Evolutionary conservation across 352 stramenopile genomes (phyloP).

Genomic region (Pythium periplocum): DNA sequence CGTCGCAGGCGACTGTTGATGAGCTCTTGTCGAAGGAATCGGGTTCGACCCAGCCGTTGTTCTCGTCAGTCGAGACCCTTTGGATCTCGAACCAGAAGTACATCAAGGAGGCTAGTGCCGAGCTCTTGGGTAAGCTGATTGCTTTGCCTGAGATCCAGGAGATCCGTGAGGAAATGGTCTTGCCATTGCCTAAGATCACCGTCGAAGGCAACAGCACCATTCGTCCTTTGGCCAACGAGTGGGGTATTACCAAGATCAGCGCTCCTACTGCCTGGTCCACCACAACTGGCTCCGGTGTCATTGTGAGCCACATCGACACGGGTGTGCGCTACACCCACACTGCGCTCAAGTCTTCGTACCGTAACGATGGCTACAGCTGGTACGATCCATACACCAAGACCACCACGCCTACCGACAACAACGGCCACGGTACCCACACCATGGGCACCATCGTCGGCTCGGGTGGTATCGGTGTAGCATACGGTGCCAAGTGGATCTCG

Average conservation of each 20-base stretch:
- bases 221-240: conserved; percentile 10
- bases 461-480: conserved; percentile 30
- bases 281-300: conserved; percentile 18
- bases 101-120: conserved; percentile 18
- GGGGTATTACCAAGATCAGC: conserved; percentile 23
- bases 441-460: conserved; percentile 31
- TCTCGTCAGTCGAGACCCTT: conserved; percentile 9
- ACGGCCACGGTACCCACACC: conserved; percentile 28
- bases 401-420: conserved; percentile 13
- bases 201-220: not conserved
- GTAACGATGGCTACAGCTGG: conserved; percentile 17
- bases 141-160: conserved; percentile 8
- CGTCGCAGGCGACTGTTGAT: conserved; percentile 2
- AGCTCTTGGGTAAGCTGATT: conserved; percentile 20
- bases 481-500: conserved; percentile 27
- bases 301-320: conserved; percentile 29
- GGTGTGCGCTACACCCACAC: conserved; percentile 24
- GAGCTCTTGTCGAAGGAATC: conserved; percentile 14
- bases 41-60: conserved; percentile 6
- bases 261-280: conserved; percentile 21
- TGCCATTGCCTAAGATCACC: conserved; percentile 6
- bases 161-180: conserved; percentile 12
- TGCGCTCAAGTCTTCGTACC: conserved; percentile 20
- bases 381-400: conserved; percentile 22
- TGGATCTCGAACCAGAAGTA: conserved; percentile 28